Evolutionary conservation across 805 yeast genomes (phyloP), one percentile per base, ranked within the genome.

Genomic region (Hanseniaspora nectarophila): DNA sequence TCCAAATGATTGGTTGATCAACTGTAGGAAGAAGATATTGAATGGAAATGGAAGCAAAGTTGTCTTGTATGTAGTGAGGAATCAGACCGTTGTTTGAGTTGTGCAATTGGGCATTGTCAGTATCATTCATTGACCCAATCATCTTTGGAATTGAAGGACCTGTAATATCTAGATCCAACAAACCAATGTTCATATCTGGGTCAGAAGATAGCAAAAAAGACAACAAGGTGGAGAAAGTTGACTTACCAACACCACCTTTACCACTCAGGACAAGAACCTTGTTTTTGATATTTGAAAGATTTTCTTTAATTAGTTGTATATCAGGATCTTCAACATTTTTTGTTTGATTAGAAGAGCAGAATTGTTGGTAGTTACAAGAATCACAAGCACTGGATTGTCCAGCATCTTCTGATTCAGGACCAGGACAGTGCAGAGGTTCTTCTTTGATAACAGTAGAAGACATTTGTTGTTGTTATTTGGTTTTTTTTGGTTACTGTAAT

Each of bases 381-480:
- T 70, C 75, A 63, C 99, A 92, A 12, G 97, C 95, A 62, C 86
- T 95, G 2, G 86, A 89, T 60, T 83, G 79, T 7, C 99, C 99
- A 2, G 99, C 98, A 50, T 70, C 67, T 59, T 88, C 97, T 2
- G 95, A 82, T 63, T 90, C 96, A 1, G 97, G 95, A 1, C 98
- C 99, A 0, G 98, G 98, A 70, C 99, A 92, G 66, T 92, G 97
- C 63, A 88, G 97, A 0, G 98, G 97, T 61, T 83, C 94, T 0
- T 92, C 88, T 0, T 81, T 85, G 52, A 24, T 32, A 32, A 40
- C 31, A 33, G 10, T 15, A 20, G 24, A 8, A 23, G 45, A 16
- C 21, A 23, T 28, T 29, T 29, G 40, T 24, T 35, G 10, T 16
- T 35, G 26, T 26, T 15, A 5, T 26, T 20, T 13, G 16, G 12